Percentiles rank a stretch among this genome's conserved stretches.
These are phyloP conservation scores for Lachnellula subtilissima DNA, from an alignment of 2,329 filamentous ascomycete genomes.

Conservation along the genomic window DNA sequence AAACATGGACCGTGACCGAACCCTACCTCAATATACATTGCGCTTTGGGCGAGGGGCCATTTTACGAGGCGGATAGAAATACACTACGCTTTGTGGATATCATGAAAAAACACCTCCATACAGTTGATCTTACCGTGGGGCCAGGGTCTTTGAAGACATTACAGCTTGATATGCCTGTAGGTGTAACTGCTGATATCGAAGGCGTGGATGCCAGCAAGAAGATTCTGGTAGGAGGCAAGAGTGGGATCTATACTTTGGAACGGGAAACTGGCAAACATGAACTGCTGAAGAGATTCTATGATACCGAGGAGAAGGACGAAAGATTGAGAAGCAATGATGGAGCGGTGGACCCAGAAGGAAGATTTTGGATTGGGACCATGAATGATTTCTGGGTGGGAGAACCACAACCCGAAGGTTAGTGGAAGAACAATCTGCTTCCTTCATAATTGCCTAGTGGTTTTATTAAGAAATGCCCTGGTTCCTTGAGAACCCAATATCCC, in stretches of 20 bases:
- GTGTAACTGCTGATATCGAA: slow-evolving; percentile 74
- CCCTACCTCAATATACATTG: slow-evolving; percentile 57
- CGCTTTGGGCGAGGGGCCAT: slow-evolving; percentile 68
- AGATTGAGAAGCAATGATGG: slow-evolving; percentile 75
- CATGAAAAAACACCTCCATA: slow-evolving; percentile 68
- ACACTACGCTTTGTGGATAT: slow-evolving; percentile 78
- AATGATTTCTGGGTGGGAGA: slow-evolving; percentile 58
- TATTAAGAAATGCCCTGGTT: neutral
- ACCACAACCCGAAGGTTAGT: slow-evolving; percentile 33
- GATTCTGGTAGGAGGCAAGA: slow-evolving; percentile 75
- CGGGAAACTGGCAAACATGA: slow-evolving; percentile 51
- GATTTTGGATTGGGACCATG: slow-evolving; percentile 85
- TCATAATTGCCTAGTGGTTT: neutral
- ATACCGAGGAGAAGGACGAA: slow-evolving; percentile 28
- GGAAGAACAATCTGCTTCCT: neutral
- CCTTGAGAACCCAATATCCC: neutral
- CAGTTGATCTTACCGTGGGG: slow-evolving; percentile 60
- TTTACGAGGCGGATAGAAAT: slow-evolving; percentile 62
- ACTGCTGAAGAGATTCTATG: slow-evolving; percentile 47
- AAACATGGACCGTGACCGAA: slow-evolving; percentile 43
- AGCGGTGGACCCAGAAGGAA: slow-evolving; percentile 70
- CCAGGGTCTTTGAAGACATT: slow-evolving; percentile 29
- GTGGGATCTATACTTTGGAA: slow-evolving; percentile 75
- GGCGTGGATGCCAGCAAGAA: slow-evolving; percentile 55
- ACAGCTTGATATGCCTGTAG: slow-evolving; percentile 50